Evolutionary conservation across 768 basidiomycete species (phyloP), one percentile per base, ranked within the genome.

Genomic region (Mycena polygramma): DNA sequence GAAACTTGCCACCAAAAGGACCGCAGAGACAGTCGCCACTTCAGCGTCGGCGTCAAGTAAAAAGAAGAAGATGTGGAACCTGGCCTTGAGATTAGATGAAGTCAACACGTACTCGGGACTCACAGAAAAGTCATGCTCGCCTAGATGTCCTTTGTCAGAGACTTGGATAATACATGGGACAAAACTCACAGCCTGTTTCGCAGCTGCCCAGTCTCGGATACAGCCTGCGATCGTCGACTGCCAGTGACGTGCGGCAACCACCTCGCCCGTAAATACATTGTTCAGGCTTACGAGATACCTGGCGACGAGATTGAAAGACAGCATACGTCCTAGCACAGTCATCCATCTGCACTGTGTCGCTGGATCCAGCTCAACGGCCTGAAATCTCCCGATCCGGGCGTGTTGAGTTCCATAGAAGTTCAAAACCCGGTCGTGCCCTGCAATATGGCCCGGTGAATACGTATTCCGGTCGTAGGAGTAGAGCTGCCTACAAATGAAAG

Each of bases 161-260:
- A n/a, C n/a, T n/a, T n/a, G n/a, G n/a, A n/a, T n/a, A n/a, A n/a
- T n/a, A n/a, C n/a, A n/a, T n/a, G n/a, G n/a, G n/a, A n/a, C n/a
- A n/a, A n/a, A 17, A 55, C 63, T 55, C 54, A 65, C 63, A 5
- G 30, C 20, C 7, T 53, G 41, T 19, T 14, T 37, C 4, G 43
- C 77, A 26, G 76, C 75, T 59, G 77, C 83, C 91, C 91, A 92
- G 46, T 87, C 88, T 35, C 77, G 69, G 10, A 87, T 74, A 43
- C 80, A 83, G 1, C 58, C 46, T 2, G 78, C 72, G 65, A 90
- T 81, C 75, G 91, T 87, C 7, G 76, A 70, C 19, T 81, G 77
- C 88, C 90, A 91, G 14, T 87, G 84, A 55, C 81, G 79, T 0
- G 75, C 81, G 59, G 88, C 89, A 5, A 90, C 86, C 48, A 87